Evolutionary conservation across 441 rosid species (phyloP).

Genomic region (Erysimum pusillum): DNA sequence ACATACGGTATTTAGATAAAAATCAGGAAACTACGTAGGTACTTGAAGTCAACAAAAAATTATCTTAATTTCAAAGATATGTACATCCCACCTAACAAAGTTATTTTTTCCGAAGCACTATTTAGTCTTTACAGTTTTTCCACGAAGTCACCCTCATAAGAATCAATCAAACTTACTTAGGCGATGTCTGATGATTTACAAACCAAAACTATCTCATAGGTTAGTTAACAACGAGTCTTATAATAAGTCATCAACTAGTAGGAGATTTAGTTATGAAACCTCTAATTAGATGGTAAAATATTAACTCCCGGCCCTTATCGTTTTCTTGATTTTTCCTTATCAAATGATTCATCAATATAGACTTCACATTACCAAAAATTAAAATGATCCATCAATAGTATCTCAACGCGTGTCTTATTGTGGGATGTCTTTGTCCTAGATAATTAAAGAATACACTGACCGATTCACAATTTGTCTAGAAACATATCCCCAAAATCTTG

Average conservation of each 20-base stretch:
- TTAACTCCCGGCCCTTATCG: slow-evolving; percentile 14
- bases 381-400: slow-evolving; percentile 20
- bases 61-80: slow-evolving; percentile 10
- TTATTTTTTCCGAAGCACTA: background rate
- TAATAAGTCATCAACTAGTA: slow-evolving; percentile 12
- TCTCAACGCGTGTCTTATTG: slow-evolving; percentile 36
- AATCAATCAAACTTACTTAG: slow-evolving; percentile 16
- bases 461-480: slow-evolving; percentile 26
- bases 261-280: slow-evolving; percentile 11
- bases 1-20: background rate
- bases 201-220: slow-evolving; percentile 1
- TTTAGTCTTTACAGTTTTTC: background rate
- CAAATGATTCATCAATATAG: slow-evolving; percentile 26
- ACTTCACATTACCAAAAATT: no score
- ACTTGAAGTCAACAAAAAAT: background rate
- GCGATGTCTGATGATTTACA: slow-evolving; percentile 5
- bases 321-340: slow-evolving; percentile 17
- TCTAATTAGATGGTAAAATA: slow-evolving; percentile 18
- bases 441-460: slow-evolving; percentile 32
- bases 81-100: slow-evolving; percentile 12
- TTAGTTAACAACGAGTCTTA: slow-evolving; percentile 24
- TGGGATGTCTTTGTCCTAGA: slow-evolving; percentile 29
- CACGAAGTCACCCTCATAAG: slow-evolving; percentile 33
- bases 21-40: background rate
- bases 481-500: slow-evolving; percentile 9